Conservation (phyloP, 495 filamentous ascomycete species). For the Lindgomyces ingoldianus region DNA sequence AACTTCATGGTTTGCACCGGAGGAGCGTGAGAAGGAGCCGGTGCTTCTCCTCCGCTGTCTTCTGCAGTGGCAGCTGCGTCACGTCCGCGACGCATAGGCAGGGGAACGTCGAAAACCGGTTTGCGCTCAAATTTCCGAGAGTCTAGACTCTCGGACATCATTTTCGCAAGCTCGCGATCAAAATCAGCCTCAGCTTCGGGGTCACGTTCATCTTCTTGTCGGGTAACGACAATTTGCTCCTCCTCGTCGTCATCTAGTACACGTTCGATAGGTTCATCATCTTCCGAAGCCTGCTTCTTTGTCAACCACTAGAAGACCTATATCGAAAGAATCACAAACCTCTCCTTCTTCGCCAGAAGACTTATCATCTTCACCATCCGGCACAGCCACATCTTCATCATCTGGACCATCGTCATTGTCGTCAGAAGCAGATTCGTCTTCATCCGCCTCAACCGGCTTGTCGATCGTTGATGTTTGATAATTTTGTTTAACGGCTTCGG, state of each 20-base stretch:
- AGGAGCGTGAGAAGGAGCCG: slow-evolving; percentile 21
- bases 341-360: slow-evolving; percentile 63
- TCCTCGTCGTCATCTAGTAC: slow-evolving; percentile 77
- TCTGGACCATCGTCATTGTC: slow-evolving; percentile 42
- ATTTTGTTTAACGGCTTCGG: slow-evolving; percentile 82
- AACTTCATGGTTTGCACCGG: slow-evolving; percentile 80
- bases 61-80: slow-evolving; percentile 52
- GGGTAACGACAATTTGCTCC: slow-evolving; percentile 83
- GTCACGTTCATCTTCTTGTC: slow-evolving; percentile 85
- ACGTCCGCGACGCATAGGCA: slow-evolving; percentile 82
- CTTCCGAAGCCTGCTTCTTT: slow-evolving; percentile 17
- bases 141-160: slow-evolving; percentile 97
- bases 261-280: slow-evolving; percentile 50
- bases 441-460: slow-evolving; percentile 60
- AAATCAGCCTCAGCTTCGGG: slow-evolving; percentile 96
- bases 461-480: slow-evolving; percentile 69
- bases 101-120: slow-evolving; percentile 85
- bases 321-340: slow-evolving; percentile 40
- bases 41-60: slow-evolving; percentile 51
- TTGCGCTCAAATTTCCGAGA: slow-evolving; percentile 93
- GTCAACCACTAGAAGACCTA: neutral
- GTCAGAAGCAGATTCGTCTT: slow-evolving; percentile 51
- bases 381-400: slow-evolving; percentile 50
- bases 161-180: slow-evolving; percentile 95
- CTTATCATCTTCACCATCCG: slow-evolving; percentile 59